Evolutionary conservation across 768 basidiomycete genomes (phyloP).

Genomic region (Lentinula edodes): DNA sequence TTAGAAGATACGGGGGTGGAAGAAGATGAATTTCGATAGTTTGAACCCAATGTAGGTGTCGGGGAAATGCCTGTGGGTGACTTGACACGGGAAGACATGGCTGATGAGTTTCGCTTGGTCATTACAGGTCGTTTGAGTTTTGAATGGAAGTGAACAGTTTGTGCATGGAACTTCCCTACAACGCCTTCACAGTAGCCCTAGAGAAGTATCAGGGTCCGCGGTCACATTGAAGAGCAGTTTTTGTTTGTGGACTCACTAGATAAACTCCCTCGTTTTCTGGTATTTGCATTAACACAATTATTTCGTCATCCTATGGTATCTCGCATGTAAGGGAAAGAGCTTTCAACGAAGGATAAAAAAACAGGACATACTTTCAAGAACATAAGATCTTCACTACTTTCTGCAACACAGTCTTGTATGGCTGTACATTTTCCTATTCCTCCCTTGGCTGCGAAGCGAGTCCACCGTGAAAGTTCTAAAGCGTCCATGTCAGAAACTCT

Average conservation of each 20-base stretch:
- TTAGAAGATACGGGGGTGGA: conserved; percentile 7
- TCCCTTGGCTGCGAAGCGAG: conserved; percentile 78
- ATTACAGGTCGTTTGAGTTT: conserved; percentile 79
- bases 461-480: conserved; percentile 72
- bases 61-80: conserved; percentile 9
- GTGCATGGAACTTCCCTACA: conserved; percentile 65
- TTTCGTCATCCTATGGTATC: conserved; percentile 62
- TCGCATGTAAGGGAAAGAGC: neutral
- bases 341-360: neutral
- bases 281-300: conserved; percentile 72
- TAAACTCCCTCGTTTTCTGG: conserved; percentile 46
- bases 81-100: conserved; percentile 13
- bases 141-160: conserved; percentile 61
- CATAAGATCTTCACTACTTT: conserved; percentile 76
- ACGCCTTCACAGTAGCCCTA: conserved; percentile 88
- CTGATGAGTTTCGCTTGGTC: conserved; percentile 54
- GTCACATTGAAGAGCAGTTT: neutral
- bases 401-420: conserved; percentile 67
- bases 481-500: conserved; percentile 48
- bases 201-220: neutral
- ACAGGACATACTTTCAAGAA: conserved; percentile 63
- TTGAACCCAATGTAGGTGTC: conserved; percentile 8
- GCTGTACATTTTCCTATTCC: conserved; percentile 82
- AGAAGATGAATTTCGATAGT: neutral
- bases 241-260: conserved; percentile 43